Evolutionary conservation across 495 filamentous ascomycete species (phyloP).

Genomic region (Wilcoxina mikolae): DNA sequence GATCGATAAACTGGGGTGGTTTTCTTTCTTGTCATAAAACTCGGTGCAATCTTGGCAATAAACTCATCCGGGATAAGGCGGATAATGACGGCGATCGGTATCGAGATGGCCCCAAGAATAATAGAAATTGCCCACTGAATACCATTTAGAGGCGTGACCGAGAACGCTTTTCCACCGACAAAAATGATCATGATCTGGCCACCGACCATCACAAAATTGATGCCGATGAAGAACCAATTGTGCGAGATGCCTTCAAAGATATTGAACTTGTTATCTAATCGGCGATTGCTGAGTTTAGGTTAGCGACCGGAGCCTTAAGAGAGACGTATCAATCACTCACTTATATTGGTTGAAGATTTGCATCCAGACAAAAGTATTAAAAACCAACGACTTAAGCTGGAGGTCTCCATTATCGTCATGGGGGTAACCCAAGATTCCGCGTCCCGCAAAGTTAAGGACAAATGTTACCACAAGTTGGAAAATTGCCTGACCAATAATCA

Average conservation of each 20-base stretch:
- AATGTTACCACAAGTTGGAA: slow-evolving; percentile 71
- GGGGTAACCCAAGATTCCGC: slow-evolving; percentile 45
- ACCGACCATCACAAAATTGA: slow-evolving; percentile 68
- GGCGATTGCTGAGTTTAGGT: slow-evolving; percentile 41
- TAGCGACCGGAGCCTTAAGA: slow-evolving; percentile 3
- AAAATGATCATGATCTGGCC: slow-evolving; percentile 69
- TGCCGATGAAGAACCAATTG: slow-evolving; percentile 72
- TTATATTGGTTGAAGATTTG: slow-evolving; percentile 87
- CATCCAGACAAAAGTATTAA: slow-evolving; percentile 93
- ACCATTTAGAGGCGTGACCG: slow-evolving; percentile 44
- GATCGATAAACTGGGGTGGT: slow-evolving; percentile 34
- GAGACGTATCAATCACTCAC: slow-evolving; percentile 23
- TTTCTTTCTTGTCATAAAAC: slow-evolving; percentile 34
- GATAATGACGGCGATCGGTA: slow-evolving; percentile 58
- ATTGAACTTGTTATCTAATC: slow-evolving; percentile 79
- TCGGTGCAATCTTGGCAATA: slow-evolving; percentile 40
- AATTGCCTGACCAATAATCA: slow-evolving; percentile 75
- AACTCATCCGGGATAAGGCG: slow-evolving; percentile 60
- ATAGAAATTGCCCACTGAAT: slow-evolving; percentile 62
- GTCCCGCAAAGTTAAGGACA: slow-evolving; percentile 60
- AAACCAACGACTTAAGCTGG: slow-evolving; percentile 53
- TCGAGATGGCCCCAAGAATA: slow-evolving; percentile 51
- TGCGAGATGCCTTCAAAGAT: slow-evolving; percentile 69
- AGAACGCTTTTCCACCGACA: slow-evolving; percentile 58
- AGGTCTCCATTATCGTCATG: slow-evolving; percentile 23